Base-by-base conservation (phyloP, 176 grass and related monocot genomes). In the barley (Hordeum vulgare) region DNA sequence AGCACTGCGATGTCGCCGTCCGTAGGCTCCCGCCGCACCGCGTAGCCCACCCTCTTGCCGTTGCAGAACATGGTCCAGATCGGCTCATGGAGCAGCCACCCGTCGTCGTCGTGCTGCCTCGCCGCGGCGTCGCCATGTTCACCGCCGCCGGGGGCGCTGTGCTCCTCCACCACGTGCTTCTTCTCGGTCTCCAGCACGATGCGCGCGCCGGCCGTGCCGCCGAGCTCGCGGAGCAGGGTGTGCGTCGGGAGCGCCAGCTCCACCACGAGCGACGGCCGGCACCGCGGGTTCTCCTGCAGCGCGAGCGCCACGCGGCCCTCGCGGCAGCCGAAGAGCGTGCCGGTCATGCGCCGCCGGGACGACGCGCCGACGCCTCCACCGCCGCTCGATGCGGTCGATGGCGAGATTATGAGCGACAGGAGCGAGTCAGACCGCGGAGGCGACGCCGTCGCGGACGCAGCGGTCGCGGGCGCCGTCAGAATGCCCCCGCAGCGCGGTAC, bases 11-110 rank as follows among this genome's bases (percentile, higher is more conserved):
- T 42, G 84, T 95, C 92, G 3, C 86, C 85, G 23, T 93, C 85
- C 26, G 76, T 88, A 0, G 85, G 61, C 11, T 93, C 85, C 73
- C 91, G 82, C 61, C 89, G 83, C 47, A 95, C 80, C 40, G 86
- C 89, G 75, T 95, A 91, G 0, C 95, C 95, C 11, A 74, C 78
- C 76, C 82, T 80, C 76, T 88, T 91, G 5, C 95, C 90, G 56
- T 94, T 86, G 91, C 85, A 95, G 91, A 84, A 98, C 86, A 98
- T 93, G 26, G 86, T 89, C 95, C 92, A 98, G 34, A 93, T 27
- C 11, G 85, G 65, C 81, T 95, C 95, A 27, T 95, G 90, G 17
- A 91, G 81, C 53, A 98, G 87, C 84, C 77, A 84, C 76, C 57
- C 72, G 1, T 76, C 73, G 54, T 85, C 64, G 37, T 18, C 24